Conservation (phyloP, 176 grass and related monocot species). For the Zoysia japonica region DNA sequence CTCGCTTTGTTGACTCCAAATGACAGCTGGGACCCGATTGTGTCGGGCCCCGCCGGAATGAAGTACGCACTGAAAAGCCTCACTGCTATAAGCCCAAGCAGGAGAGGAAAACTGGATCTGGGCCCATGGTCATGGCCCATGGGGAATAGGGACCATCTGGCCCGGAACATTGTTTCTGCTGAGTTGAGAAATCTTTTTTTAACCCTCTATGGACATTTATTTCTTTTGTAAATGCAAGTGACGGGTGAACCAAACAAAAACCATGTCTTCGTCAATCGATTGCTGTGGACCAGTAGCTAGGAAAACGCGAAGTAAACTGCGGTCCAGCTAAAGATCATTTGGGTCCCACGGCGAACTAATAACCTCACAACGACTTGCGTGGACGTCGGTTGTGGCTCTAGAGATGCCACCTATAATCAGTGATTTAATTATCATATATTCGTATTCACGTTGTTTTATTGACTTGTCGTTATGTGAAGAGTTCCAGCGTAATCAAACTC, state of each 20-base stretch:
- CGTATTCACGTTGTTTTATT: background rate
- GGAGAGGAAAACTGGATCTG: no score
- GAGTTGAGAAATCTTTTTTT: no score
- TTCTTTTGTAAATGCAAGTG: background rate
- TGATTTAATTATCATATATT: constrained; percentile 2
- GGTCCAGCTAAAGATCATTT: background rate
- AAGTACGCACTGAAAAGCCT: no score
- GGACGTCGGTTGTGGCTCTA: constrained; percentile 27
- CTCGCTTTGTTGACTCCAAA: constrained; percentile 17
- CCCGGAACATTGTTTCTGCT: no score
- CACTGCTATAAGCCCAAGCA: no score
- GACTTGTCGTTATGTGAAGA: constrained; percentile 8
- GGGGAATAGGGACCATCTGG: no score
- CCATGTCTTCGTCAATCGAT: background rate
- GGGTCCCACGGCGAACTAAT: background rate
- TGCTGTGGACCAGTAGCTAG: constrained; percentile 9
- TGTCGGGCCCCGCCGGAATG: background rate
- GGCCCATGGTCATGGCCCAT: no score
- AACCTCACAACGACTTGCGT: background rate
- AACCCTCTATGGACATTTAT: no score
- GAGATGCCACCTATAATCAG: background rate
- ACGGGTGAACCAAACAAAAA: no score
- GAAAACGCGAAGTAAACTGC: constrained; percentile 25
- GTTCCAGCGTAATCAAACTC: constrained; percentile 21
- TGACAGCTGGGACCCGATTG: background rate